A percentile compares a stretch with the other conserved stretches of the same genome.
phyloP scores from a whole-genome alignment of 768 basidiomycete species.

The Termitomyces sp. region DNA sequence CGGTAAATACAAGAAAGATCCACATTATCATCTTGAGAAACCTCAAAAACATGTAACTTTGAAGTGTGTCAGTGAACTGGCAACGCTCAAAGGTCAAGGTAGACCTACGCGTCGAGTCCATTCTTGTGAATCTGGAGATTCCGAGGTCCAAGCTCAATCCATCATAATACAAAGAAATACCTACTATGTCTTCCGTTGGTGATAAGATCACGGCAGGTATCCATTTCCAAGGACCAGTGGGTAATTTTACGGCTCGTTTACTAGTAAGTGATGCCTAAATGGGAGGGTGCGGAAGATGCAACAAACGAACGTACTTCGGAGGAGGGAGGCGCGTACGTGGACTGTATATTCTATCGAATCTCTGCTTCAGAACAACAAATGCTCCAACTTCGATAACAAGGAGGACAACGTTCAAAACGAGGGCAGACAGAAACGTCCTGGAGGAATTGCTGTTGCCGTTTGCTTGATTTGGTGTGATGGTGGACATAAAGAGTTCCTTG shows the following conservation, averaged over 20 bases:
- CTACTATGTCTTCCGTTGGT: background rate
- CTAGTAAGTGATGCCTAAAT: background rate
- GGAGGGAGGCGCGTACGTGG: slow-evolving; percentile 63
- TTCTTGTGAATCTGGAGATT: slow-evolving; percentile 1
- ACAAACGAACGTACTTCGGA: slow-evolving; percentile 36
- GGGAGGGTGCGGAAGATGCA: background rate
- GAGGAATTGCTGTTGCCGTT: slow-evolving; percentile 33
- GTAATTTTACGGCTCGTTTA: background rate
- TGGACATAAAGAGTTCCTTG: slow-evolving; percentile 18
- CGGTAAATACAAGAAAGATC: slow-evolving; percentile 51
- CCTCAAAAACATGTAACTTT: slow-evolving; percentile 54
- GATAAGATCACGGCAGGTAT: background rate
- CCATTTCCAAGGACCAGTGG: slow-evolving; percentile 3
- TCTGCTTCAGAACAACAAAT: slow-evolving; percentile 55
- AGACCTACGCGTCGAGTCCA: slow-evolving; percentile 2
- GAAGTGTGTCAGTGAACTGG: background rate
- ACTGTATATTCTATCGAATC: slow-evolving; percentile 56
- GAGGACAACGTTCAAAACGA: slow-evolving; percentile 52
- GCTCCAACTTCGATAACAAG: slow-evolving; percentile 46
- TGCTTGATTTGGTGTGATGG: slow-evolving; percentile 25
- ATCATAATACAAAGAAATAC: background rate
- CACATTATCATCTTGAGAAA: slow-evolving; percentile 61
- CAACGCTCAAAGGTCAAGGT: background rate
- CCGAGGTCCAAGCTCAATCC: background rate
- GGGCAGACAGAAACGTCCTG: slow-evolving; percentile 56